Evolutionary conservation across 768 basidiomycete species (phyloP), one percentile per base, ranked within the genome.

Genomic region (Calocera viscosa): DNA sequence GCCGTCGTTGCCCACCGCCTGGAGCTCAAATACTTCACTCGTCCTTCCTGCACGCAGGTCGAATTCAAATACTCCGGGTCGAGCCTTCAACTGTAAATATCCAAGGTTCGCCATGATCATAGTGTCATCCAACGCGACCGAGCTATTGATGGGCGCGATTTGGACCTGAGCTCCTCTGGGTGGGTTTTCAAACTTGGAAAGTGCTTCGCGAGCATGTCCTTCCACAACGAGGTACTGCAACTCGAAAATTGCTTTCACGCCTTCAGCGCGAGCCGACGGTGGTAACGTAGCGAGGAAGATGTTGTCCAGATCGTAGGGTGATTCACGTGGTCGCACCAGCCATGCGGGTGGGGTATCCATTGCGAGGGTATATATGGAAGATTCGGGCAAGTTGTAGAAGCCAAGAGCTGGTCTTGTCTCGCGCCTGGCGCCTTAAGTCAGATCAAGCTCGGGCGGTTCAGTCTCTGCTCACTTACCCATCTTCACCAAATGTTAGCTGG

Each of bases 11-110:
- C 94, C 94, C 3, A 88, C 87, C 76, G 90, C 94, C 72, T 90
- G 89, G 70, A 96, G 80, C 64, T 79, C 78, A 75, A 86, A 97
- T 17, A 98, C 84, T 19, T 93, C 86, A 53, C 83, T 80, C 3
- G 91, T 91, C 22, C 87, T 80, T 0, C 95, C 94, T 34, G 84
- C 81, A 0, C 94, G 83, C 65, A 98, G 93, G 70, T 87, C 86
- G 0, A 97, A 80, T 53, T 82, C 79, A 78, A 89, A 94, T 0
- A 90, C 86, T 0, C 96, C 96, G 0, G 96, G 96, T 65, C 83
- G 89, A 1, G 90, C 88, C 74, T 92, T 93, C 79, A 98, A 94
- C 74, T 99, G 96, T 66, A 97, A 78, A 76, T 99, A 99, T 1
- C 96, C 96, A 3, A 98, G 79, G 74, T 98, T 99, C 2, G 89